Conservation (phyloP, 371 early-diverging fungal species). For the Rhizopus delemar region DNA sequence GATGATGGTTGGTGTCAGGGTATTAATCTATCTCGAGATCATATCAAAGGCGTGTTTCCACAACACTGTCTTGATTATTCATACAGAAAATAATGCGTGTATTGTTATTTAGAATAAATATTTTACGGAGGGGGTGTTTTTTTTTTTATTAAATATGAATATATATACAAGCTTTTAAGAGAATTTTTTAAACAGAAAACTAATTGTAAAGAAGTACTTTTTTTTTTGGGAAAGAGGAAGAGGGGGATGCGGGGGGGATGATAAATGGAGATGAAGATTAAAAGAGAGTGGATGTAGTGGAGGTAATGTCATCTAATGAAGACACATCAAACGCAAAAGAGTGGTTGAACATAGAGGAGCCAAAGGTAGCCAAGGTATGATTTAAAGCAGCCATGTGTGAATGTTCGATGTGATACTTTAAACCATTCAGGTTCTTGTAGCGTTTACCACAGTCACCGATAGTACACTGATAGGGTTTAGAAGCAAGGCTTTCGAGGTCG, state of each 20-base stretch:
- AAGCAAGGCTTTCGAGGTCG: conserved; percentile 42
- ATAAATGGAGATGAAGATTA: background rate
- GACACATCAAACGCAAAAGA: conserved; percentile 5
- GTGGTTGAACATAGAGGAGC: conserved; percentile 24
- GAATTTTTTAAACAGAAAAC: no score
- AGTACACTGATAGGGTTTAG: conserved; percentile 87
- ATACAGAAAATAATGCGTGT: no score
- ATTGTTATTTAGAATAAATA: no score
- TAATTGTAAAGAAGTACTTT: background rate
- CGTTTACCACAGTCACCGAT: conserved; percentile 86
- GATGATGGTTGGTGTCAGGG: conserved; percentile 76
- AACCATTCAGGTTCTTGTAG: conserved; percentile 97
- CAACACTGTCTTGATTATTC: conserved; percentile 56
- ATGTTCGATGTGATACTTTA: conserved; percentile 94
- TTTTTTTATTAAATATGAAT: no score
- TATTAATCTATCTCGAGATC: conserved; percentile 59
- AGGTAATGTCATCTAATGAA: conserved; percentile 1
- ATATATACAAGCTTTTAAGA: background rate
- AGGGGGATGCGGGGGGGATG: background rate
- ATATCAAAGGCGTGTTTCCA: conserved; percentile 65
- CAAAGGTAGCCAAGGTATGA: conserved; percentile 44
- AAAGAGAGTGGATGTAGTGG: background rate
- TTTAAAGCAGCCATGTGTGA: conserved; percentile 68
- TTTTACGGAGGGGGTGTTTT: no score
- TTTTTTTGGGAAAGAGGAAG: background rate